Conservation (phyloP, 345 rosid species). For the Kandelia obovata region DNA sequence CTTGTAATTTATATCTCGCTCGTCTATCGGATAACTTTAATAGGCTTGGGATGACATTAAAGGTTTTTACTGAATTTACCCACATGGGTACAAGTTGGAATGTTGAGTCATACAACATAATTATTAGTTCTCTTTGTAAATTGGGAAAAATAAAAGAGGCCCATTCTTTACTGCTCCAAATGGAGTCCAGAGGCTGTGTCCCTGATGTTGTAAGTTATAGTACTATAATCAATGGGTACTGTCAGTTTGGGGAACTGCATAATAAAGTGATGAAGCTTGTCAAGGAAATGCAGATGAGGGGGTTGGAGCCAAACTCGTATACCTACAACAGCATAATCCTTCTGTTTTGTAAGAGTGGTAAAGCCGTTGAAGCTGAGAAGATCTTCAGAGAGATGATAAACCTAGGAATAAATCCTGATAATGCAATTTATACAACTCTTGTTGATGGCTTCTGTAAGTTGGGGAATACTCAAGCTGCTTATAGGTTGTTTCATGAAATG, state of each 20-base stretch:
- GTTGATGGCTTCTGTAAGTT: constrained; percentile 70
- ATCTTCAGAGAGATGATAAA: constrained; percentile 59
- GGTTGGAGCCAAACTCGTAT: constrained; percentile 61
- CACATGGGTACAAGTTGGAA: constrained; percentile 70
- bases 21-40: constrained; percentile 43
- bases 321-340: constrained; percentile 70
- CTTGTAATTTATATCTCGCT: constrained; percentile 71
- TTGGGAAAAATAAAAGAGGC: constrained; percentile 64
- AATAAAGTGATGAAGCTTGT: constrained; percentile 50
- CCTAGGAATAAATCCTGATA: constrained; percentile 55
- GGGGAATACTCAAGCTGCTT: constrained; percentile 56
- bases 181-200: constrained; percentile 61
- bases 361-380: constrained; percentile 56
- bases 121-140: constrained; percentile 57
- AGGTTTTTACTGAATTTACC: constrained; percentile 54
- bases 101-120: constrained; percentile 61
- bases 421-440: constrained; percentile 71
- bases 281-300: constrained; percentile 61
- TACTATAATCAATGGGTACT: constrained; percentile 75
- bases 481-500: constrained; percentile 59
- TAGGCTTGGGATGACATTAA: constrained; percentile 29
- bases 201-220: constrained; percentile 92
- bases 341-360: constrained; percentile 52
- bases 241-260: constrained; percentile 46
- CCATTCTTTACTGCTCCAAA: constrained; percentile 57